These are phyloP conservation scores for Xylaria nigripes DNA, from an alignment of 495 filamentous ascomycete species.

Conservation along the genomic window DNA sequence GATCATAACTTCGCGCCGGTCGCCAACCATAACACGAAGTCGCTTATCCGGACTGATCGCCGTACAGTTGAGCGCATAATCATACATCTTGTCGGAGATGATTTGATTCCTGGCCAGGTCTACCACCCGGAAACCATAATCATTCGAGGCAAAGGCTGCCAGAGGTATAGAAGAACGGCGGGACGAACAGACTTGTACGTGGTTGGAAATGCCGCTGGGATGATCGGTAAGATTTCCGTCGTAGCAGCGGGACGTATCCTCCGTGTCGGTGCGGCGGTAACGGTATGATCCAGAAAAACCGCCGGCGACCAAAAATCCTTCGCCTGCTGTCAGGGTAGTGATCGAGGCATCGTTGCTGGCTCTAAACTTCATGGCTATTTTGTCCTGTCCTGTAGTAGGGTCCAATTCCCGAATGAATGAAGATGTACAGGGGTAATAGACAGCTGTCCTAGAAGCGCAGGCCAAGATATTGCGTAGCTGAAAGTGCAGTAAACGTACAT, in stretches of 20 bases:
- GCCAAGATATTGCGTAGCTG: constrained; percentile 82
- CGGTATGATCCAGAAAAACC: constrained; percentile 78
- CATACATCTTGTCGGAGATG: constrained; percentile 49
- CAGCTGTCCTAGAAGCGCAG: constrained; percentile 60
- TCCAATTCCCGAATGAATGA: constrained; percentile 50
- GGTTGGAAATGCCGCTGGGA: constrained; percentile 75
- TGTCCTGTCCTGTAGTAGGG: constrained; percentile 37
- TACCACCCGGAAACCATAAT: constrained; percentile 64
- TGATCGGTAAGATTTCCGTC: constrained; percentile 59
- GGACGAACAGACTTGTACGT: constrained; percentile 61
- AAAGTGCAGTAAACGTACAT: constrained; percentile 68
- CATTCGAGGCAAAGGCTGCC: constrained; percentile 79
- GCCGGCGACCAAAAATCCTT: constrained; percentile 67
- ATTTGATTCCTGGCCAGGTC: constrained; percentile 64
- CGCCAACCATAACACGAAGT: constrained; percentile 67
- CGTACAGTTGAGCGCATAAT: constrained; percentile 74
- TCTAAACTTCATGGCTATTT: constrained; percentile 53
- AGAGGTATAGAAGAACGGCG: constrained; percentile 54
- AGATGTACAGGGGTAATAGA: constrained; percentile 58
- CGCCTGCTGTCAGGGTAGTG: constrained; percentile 60
- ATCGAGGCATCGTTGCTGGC: constrained; percentile 46
- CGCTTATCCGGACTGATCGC: constrained; percentile 71
- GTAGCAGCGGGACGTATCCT: constrained; percentile 36
- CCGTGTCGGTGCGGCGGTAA: constrained; percentile 47
- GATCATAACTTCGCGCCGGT: constrained; percentile 40